Evolutionary conservation across 768 basidiomycete genomes (phyloP).

Genomic region (Mrakia frigida): DNA sequence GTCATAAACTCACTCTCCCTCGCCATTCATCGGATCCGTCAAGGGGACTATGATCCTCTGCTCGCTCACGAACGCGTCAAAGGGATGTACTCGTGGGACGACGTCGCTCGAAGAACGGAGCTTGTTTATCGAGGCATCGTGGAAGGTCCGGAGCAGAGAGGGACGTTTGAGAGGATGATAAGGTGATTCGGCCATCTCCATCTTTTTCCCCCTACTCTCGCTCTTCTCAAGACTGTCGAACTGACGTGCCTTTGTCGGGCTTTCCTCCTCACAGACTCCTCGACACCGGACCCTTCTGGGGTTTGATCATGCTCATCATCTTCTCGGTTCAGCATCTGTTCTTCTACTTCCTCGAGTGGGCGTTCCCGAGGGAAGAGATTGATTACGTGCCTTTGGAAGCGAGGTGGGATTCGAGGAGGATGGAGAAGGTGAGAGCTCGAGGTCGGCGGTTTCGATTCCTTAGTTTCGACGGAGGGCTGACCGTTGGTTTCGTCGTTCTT

Average conservation of each 20-base stretch:
- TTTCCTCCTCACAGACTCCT: constrained; percentile 55
- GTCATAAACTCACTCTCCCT: constrained; percentile 75
- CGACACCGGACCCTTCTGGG: constrained; percentile 67
- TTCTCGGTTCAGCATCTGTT: constrained; percentile 84
- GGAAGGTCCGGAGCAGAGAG: constrained; percentile 48
- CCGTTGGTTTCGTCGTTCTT: not conserved
- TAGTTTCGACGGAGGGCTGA: not conserved
- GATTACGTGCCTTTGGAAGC: constrained; percentile 46
- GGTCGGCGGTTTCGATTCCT: not conserved
- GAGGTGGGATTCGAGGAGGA: constrained; percentile 1
- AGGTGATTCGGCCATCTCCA: constrained; percentile 50
- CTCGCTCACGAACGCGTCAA: constrained; percentile 70
- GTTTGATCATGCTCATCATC: constrained; percentile 82
- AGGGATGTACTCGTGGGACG: constrained; percentile 79
- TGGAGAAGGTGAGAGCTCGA: not conserved
- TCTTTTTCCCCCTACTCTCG: not conserved
- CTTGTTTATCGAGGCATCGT: constrained; percentile 61
- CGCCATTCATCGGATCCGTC: constrained; percentile 65
- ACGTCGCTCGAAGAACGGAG: constrained; percentile 75
- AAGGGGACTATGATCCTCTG: constrained; percentile 66
- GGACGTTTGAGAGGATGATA: constrained; percentile 70
- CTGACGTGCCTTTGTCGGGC: not conserved
- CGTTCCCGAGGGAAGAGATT: constrained; percentile 68
- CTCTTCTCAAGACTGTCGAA: not conserved
- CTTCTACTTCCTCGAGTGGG: constrained; percentile 76